Evolutionary conservation across 1,284 basidiomycete genomes (phyloP).

Genomic region (Phellinidium pouzarii): DNA sequence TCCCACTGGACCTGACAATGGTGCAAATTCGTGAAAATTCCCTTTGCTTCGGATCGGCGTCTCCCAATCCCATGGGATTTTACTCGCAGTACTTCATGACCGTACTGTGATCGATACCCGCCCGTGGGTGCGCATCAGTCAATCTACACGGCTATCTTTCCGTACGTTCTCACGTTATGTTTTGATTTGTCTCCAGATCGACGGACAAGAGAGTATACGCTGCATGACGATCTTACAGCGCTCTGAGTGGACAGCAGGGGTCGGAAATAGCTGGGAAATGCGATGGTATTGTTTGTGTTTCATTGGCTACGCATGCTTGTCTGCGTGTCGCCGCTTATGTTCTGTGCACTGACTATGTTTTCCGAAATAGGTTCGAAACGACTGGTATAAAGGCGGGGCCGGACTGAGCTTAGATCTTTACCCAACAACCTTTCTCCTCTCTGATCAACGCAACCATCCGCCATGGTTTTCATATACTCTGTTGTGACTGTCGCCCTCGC

Average conservation of each 20-base stretch:
- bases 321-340: not conserved
- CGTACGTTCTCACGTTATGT: not conserved
- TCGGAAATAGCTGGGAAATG: not conserved
- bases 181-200: not conserved
- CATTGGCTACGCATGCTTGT: not conserved
- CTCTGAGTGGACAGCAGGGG: not conserved
- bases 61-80: too few species aligned
- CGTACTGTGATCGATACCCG: not conserved
- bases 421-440: constrained; percentile 3
- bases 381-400: not conserved
- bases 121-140: not conserved
- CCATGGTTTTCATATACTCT: constrained; percentile 15
- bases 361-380: not conserved
- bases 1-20: too few species aligned
- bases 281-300: not conserved
- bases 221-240: not conserved
- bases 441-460: not conserved
- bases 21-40: too few species aligned
- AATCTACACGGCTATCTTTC: not conserved
- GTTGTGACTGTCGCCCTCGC: constrained; percentile 9
- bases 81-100: not conserved
- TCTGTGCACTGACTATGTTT: not conserved
- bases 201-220: not conserved
- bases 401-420: not conserved
- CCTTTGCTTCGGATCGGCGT: not conserved